Base-by-base conservation (phyloP, 306 rosid species). In the Dalbergia cochinchinensis region DNA sequence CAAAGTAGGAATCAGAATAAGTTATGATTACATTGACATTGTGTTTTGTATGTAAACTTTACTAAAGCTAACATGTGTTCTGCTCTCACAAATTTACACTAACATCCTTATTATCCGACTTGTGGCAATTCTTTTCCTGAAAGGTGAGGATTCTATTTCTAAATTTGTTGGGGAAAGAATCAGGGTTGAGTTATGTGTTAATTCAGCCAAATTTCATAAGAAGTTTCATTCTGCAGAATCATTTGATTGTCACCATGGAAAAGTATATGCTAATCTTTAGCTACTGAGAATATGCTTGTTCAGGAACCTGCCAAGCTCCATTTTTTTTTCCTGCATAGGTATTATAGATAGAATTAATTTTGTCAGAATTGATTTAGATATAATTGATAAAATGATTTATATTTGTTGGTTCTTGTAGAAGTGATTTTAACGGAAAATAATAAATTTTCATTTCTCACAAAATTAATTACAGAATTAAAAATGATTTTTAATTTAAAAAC, bases 191-290 rank as follows among this genome's bases (percentile, higher is more conserved):
- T 59, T 58, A 70, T 41, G 22, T 13, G n/a, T n/a, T n/a, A 10
- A 37, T 57, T 4, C 14, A 11, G 13, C 26, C 39, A 41, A 78
- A 78, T 57, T 69, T 1, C 18, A 22, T 39, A 35, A 67, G 7
- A 39, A 10, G 63, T 51, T 76, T 73, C 78, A 58, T 73, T 13
- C 13, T 26, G 19, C 45, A 26, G 11, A 61, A 75, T 75, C 80
- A 54, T 50, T 37, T 76, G 20, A 33, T 71, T 54, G 16, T 39
- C 64, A 53, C 61, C 54, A 6, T 26, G 39, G 13, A 39, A 34
- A 35, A 57, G 47, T 42, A 4, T 50, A 15, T 70, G 75, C 62
- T 62, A 61, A 26, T 10, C 19, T 74, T 6, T 74, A 62, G 60
- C 31, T 44, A 22, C 41, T 65, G 0, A 66, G 71, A 12, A 60